Base-by-base conservation (phyloP, 768 basidiomycete genomes). In the Dacryopinax primogenitus region DNA sequence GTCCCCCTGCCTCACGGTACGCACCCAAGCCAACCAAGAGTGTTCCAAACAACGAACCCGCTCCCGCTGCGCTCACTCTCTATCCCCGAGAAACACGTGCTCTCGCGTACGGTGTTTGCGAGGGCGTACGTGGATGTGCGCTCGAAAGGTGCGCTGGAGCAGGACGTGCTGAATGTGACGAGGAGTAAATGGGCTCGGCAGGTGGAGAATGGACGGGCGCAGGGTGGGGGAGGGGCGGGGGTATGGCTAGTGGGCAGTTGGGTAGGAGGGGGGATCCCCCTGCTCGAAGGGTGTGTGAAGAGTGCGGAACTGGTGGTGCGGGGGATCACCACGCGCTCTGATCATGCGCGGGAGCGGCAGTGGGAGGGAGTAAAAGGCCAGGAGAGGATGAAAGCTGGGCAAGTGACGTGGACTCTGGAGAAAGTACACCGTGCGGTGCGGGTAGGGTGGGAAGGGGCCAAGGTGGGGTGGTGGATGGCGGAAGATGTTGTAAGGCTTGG, bases 11-110 rank as follows among this genome's bases (percentile, higher is more conserved):
- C 76, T 39, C 71, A 74, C 44, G 77, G 69, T 76, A 74, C 62
- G 74, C 76, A 4, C 58, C 67, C 26, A 71, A 70, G 44, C 69
- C 75, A 34, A 44, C 76, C 73, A 18, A 69, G 73, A 6, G 75
- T 88, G 12, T 84, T 81, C 65, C 89, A 90, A 73, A 88, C 86
- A 12, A 90, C 87, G 9, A 90, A 90, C 72, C 86, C 87, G 0
- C 80, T 85, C 51, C 73, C 87, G 23, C 72, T 80, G 2, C 83
- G 85, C 11, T 72, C 72, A 23, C 51, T 58, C 7, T 30, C 11
- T 15, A 58, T 58, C 23, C 51, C 51, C 41, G 74, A 77, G 33
- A 77, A 76, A 1, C 76, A 71, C 30, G 77, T 88, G 35, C 73
- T 90, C 33, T 84, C 83, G 62, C 75, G 83, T 18, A 81, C 84